Evolutionary conservation across 768 basidiomycete species (phyloP), one percentile per base, ranked within the genome.

Genomic region (Podaxis sp.): DNA sequence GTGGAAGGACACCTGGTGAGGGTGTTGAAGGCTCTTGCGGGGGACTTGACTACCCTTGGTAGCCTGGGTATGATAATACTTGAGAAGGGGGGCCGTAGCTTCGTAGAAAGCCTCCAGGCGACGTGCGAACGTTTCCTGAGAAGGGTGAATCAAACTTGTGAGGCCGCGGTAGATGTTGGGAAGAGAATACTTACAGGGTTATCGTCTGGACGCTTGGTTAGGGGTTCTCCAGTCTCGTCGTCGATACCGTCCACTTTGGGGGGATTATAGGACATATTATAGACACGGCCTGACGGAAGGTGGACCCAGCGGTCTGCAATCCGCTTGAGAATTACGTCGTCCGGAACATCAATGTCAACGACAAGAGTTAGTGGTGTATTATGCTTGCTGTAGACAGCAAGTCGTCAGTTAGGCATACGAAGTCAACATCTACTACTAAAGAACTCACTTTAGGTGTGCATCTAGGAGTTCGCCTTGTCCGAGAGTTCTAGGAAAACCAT

Each of bases 251-350:
- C 79, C 1, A 89, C 83, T 67, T 86, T 87, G 15, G 94, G 95
- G 13, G 81, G 87, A 73, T 94, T 96, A 75, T 93, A 96, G 7
- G 88, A 87, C 73, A 87, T 80, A 74, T 95, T 96, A 79, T 97
- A 97, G 12, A 96, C 88, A 12, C 94, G 84, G 15, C 94, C 94
- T 0, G 93, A 95, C 6, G 91, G 85, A 13, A 89, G 79, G 71
- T 96, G 94, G 24, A 96, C 82, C 90, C 89, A 96, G 43, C 94
- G 88, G 70, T 96, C 93, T 12, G 90, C 89, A 67, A 96, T 95
- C 55, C 94, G 89, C 63, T 84, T 80, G 19, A 96, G 79, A 69
- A 96, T 95, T 56, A 93, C 82, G 61, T 90, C 81, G 70, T 96
- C 94, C 1, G 93, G 83, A n/a, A 97, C 93, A 65, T 94, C 89